phyloP scores from a whole-genome alignment of 352 stramenopile species.

The Phytopythium boreale region DNA sequence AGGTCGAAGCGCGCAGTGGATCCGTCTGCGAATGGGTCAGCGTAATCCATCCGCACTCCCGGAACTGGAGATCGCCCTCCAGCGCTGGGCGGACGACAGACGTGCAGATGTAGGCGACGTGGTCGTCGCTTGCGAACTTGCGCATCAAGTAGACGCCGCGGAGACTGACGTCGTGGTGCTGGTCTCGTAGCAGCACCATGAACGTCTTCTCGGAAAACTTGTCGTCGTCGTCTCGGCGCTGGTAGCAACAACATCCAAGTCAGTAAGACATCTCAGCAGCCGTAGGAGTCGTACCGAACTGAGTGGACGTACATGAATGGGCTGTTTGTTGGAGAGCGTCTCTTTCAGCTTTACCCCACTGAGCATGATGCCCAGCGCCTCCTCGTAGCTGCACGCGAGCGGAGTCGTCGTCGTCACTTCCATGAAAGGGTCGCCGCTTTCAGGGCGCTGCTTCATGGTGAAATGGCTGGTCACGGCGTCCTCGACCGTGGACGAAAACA shows the following conservation, averaged over 20 bases:
- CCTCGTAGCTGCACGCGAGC: slow-evolving; percentile 3
- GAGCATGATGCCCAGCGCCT: neutral
- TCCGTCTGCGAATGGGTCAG: neutral
- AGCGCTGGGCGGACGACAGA: neutral
- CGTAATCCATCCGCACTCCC: slow-evolving; percentile 1
- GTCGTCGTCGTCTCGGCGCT: slow-evolving; percentile 1
- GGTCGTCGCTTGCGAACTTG: neutral
- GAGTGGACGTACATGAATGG: neutral
- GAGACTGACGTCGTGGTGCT: slow-evolving; percentile 1
- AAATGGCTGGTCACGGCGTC: neutral
- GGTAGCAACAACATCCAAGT: neutral
- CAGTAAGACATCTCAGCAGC: neutral
- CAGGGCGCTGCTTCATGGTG: neutral
- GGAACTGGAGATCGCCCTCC: neutral
- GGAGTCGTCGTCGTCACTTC: slow-evolving; percentile 6
- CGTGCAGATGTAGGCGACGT: slow-evolving; percentile 5
- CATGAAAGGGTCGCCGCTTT: neutral
- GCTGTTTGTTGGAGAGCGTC: slow-evolving; percentile 1
- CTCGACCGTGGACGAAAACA: neutral
- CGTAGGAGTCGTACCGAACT: neutral
- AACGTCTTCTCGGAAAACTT: slow-evolving; percentile 1
- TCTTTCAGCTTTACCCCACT: neutral
- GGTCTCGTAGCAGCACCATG: slow-evolving; percentile 5
- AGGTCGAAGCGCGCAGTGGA: neutral
- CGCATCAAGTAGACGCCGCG: slow-evolving; percentile 5